Percentiles rank a stretch among this genome's conserved stretches.
Conservation (phyloP, 768 basidiomycete species). For the Amanita rubescens region DNA sequence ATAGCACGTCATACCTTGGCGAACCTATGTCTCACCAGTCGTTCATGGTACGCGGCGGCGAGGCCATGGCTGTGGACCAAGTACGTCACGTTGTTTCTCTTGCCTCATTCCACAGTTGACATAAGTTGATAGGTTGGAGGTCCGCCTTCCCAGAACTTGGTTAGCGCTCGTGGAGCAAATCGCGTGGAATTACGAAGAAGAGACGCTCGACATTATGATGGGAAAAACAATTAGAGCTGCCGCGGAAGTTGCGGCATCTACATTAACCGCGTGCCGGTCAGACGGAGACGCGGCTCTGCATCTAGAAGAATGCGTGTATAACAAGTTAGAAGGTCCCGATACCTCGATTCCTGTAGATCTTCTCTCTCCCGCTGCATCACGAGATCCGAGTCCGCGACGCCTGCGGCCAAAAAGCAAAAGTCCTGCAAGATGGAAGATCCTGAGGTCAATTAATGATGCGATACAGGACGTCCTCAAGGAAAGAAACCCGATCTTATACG, state of each 20-base stretch:
- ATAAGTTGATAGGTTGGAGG: conserved; percentile 44
- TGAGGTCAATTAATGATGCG: conserved; percentile 73
- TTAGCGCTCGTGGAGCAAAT: conserved; percentile 76
- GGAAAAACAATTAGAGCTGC: conserved; percentile 62
- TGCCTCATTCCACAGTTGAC: neutral
- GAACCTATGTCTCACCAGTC: conserved; percentile 70
- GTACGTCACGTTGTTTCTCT: conserved; percentile 20
- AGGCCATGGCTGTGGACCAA: conserved; percentile 84
- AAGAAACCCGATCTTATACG: conserved; percentile 62
- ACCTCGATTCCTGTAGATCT: conserved; percentile 66
- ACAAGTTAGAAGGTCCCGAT: conserved; percentile 54
- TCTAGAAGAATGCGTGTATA: conserved; percentile 56
- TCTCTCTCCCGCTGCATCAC: conserved; percentile 72
- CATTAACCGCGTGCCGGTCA: conserved; percentile 31
- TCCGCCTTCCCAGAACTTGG: conserved; percentile 80
- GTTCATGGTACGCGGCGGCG: conserved; percentile 74
- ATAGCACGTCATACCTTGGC: conserved; percentile 57
- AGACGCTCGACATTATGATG: conserved; percentile 57
- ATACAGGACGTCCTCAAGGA: conserved; percentile 63
- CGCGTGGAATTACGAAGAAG: conserved; percentile 63
- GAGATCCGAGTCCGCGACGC: conserved; percentile 76
- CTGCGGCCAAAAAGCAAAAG: conserved; percentile 71
- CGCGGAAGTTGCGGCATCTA: conserved; percentile 47
- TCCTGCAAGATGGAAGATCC: conserved; percentile 77
- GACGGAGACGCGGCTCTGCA: conserved; percentile 37